Conservation (phyloP, 1,139 yeast genomes). For the Debaryomycetaceae sp. region DNA sequence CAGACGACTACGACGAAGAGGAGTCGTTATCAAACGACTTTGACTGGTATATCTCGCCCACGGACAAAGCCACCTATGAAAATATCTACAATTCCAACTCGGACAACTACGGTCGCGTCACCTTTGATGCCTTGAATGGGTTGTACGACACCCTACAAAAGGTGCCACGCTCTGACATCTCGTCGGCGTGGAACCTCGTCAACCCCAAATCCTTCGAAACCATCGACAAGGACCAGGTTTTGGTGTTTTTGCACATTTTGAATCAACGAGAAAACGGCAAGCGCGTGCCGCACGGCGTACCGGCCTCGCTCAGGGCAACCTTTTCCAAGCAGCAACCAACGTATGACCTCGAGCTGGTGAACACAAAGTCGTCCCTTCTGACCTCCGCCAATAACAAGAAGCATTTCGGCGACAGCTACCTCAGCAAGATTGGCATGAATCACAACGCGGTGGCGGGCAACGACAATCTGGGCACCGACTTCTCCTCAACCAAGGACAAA, state of each 20-base stretch:
- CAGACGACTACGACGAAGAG: constrained; percentile 53
- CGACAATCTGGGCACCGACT: constrained; percentile 65
- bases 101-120: constrained; percentile 79
- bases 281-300: constrained; percentile 88
- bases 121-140: constrained; percentile 65
- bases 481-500: constrained; percentile 66
- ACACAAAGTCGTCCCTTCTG: constrained; percentile 4
- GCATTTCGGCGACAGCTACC: constrained; percentile 38
- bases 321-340: constrained; percentile 83
- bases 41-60: constrained; percentile 95
- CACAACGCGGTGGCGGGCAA: constrained; percentile 46
- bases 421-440: constrained; percentile 30
- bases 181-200: constrained; percentile 92
- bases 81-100: constrained; percentile 70
- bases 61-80: constrained; percentile 75
- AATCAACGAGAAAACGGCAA: constrained; percentile 88
- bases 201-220: constrained; percentile 85
- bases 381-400: constrained; percentile 23
- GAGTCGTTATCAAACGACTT: constrained; percentile 61
- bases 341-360: constrained; percentile 50
- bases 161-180: constrained; percentile 82
- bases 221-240: constrained; percentile 88
- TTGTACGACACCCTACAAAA: constrained; percentile 64
- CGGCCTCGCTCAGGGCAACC: constrained; percentile 88
- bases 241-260: constrained; percentile 84